Base-by-base conservation (phyloP, 208 protist genomes). In the Leptomonas pyrrhocoris region DNA sequence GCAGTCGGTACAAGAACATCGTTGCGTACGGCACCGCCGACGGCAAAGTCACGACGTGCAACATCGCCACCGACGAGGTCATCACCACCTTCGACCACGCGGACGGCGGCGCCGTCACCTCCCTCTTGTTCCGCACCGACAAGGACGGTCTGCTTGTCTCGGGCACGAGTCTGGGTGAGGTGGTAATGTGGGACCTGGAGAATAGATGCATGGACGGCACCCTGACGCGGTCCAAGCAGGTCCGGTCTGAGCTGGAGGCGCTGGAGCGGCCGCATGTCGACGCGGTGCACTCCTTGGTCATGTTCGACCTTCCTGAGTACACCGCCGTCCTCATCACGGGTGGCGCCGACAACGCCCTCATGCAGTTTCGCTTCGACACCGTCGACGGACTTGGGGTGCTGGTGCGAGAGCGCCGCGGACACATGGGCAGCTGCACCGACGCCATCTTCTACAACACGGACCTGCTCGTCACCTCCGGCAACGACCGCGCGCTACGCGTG, bases 321-420 rank as follows among this genome's bases (percentile, higher is more conserved):
- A 66, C 70, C 27, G 45, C 85, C 28, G 63, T 93, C 48, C 79
- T 97, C 42, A 74, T 95, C 30, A 93, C 86, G n/a, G 89, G 80
- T n/a, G 85, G 90, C 38, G 87, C 81, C 16, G 94, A 97, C 75
- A 97, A 97, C 81, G 79, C 88, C 19, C 63, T 97, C 15, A 73
- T 90, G 76, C 88, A 95, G 64, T 97, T 95, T 79, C 86, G 89
- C 69, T 95, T 97, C 77, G 91, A 96, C 80, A 96, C 90, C 0
- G 86, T 96, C 15, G 90, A 96, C 54, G 89, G 89, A 16, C 76
- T 87, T 31, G 90, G 90, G 2, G 56, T 88, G 36, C 58, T 96
- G 25, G 77, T 95, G 59, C 87, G 92, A 19, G 89, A 96, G 80
- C 89, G 94, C 25, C 86, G 91, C 43, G 94, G 94, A 16, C 94